Evolutionary conservation across 2,329 filamentous ascomycete species (phyloP), one percentile per base, ranked within the genome.

Genomic region (Cladosporium sp.): DNA sequence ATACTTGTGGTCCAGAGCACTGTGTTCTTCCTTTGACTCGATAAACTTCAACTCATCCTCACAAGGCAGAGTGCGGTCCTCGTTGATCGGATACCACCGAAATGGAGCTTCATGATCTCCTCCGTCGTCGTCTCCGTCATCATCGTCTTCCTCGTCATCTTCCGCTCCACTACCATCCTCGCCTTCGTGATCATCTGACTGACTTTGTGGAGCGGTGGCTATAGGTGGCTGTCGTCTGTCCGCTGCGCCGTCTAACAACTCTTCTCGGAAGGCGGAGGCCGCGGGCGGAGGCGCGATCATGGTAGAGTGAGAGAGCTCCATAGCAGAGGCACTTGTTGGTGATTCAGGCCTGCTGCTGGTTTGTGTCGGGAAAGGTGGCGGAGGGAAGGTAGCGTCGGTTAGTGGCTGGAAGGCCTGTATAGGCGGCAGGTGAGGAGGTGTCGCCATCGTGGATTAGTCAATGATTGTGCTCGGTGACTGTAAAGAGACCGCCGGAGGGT

Each of bases 11-110:
- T 87, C 82, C 47, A 79, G 66, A n/a, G 83, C 84, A 68, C 78
- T 84, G 61, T 81, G 75, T 57, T 82, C 78, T 51, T 74, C 74
- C 4, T 71, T 71, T 3, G 74, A 72, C 52, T 83, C 78, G 34
- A 86, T 84, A 64, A 82, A 81, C 64, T 80, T 81, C 64, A 85
- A 65, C 72, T 87, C 84, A 9, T 78, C 78, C 64, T 83, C 82
- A 58, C 82, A 79, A 6, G 84, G 83, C 2, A 71, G 68, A 0
- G 81, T 82, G 6, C 71, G 76, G 65, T 87, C 84, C 68, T 87
- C 83, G 51, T 77, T 74, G 49, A 84, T 76, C 4, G 80, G 78
- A 19, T 56, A 45, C 69, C 69, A 72, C 22, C 57, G 61, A 22
- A 49, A 59, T 9, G 56, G 43, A 22, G 52, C 28, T 17, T 66